Evolutionary conservation across 2,329 filamentous ascomycete species (phyloP).

Genomic region (Lecanosticta acicola): DNA sequence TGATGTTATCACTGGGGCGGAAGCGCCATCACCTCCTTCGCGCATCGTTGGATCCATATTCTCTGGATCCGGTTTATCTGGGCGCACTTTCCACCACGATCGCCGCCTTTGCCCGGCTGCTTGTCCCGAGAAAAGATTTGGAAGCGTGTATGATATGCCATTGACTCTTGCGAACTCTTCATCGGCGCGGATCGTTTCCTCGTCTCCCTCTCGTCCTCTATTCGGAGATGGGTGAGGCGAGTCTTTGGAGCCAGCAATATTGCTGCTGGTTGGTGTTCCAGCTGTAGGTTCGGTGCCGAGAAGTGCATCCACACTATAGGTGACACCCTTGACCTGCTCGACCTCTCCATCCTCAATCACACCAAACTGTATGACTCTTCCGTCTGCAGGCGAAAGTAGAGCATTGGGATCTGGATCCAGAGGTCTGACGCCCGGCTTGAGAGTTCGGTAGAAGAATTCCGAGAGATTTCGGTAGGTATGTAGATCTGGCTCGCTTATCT

Average conservation of each 20-base stretch:
- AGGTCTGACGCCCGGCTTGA: slow-evolving; percentile 83
- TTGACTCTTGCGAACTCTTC: slow-evolving; percentile 93
- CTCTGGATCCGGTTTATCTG: slow-evolving; percentile 22
- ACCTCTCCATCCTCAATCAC: slow-evolving; percentile 89
- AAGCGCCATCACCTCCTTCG: slow-evolving; percentile 9
- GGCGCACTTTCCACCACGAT: slow-evolving; percentile 27
- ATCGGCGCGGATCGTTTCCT: slow-evolving; percentile 66
- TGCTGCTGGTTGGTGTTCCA: slow-evolving; percentile 37
- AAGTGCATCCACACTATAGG: slow-evolving; percentile 89
- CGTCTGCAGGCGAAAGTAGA: slow-evolving; percentile 82
- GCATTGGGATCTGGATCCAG: slow-evolving; percentile 76
- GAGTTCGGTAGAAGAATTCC: slow-evolving; percentile 90
- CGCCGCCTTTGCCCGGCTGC: slow-evolving; percentile 12
- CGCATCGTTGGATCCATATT: slow-evolving; percentile 13
- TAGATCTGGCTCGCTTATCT: slow-evolving; percentile 82
- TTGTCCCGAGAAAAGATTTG: slow-evolving; percentile 74
- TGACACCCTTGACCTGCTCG: slow-evolving; percentile 98
- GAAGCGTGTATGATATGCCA: slow-evolving; percentile 90
- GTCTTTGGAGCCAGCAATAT: slow-evolving; percentile 34
- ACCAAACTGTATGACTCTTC: slow-evolving; percentile 84
- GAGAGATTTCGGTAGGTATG: slow-evolving; percentile 88
- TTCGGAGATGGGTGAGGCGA: slow-evolving; percentile 30
- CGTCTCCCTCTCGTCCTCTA: slow-evolving; percentile 37
- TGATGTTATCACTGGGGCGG: slow-evolving; percentile 34
- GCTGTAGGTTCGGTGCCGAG: slow-evolving; percentile 57